These are phyloP conservation scores for Apophysomyces sp. DNA, from an alignment of 371 early-diverging fungal species.

Conservation along the genomic window DNA sequence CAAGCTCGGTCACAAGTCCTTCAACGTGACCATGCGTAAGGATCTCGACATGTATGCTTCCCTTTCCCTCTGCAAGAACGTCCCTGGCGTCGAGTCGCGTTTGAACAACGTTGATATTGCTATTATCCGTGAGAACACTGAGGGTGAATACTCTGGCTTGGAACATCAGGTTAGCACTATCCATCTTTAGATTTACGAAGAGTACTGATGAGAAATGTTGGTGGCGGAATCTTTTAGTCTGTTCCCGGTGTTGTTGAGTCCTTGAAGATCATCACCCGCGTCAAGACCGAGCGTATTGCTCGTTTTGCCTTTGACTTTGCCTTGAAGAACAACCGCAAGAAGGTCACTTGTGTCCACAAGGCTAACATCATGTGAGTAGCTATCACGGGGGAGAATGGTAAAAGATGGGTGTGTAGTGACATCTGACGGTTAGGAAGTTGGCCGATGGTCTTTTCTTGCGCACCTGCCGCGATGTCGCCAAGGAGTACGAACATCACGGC, in stretches of 20 bases:
- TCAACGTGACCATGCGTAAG: conserved; percentile 95
- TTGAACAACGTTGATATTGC: conserved; percentile 93
- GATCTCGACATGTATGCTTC: conserved; percentile 97
- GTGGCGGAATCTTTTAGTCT: conserved; percentile 53
- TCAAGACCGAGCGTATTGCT: conserved; percentile 96
- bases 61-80: conserved; percentile 83
- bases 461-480: conserved; percentile 89
- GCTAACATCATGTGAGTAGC: conserved; percentile 95
- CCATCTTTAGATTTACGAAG: background rate
- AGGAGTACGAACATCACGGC: conserved; percentile 84
- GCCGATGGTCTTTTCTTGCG: conserved; percentile 96
- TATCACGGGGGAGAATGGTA: background rate
- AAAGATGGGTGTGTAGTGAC: background rate
- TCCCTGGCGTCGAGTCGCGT: conserved; percentile 78
- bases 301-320: conserved; percentile 98
- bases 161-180: conserved; percentile 74
- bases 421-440: conserved; percentile 71
- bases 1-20: conserved; percentile 83
- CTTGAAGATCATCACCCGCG: conserved; percentile 92
- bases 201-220: background rate
- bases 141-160: conserved; percentile 97
- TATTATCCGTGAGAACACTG: conserved; percentile 98
- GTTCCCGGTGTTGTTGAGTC: conserved; percentile 97
- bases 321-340: conserved; percentile 91
- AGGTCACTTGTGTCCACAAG: conserved; percentile 98